Evolutionary conservation across 257 asterid genomes (phyloP).

Genomic region (Scutellaria minor): DNA sequence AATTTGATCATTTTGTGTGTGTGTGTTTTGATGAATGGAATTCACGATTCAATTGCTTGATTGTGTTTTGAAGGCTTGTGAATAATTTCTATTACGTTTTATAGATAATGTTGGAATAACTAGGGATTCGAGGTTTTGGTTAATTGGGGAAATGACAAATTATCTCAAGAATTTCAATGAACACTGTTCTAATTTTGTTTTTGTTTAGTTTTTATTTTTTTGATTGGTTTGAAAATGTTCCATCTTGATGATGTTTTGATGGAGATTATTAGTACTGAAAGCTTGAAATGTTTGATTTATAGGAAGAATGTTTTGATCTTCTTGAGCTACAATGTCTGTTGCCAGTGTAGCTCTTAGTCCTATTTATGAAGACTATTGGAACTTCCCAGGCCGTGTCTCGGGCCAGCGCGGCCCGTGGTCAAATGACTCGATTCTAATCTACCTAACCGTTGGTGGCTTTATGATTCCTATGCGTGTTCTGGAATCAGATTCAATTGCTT

Average conservation of each 20-base stretch:
- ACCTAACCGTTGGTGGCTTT: conserved; percentile 65
- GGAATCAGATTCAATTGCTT: conserved; percentile 78
- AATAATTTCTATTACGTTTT: conserved; percentile 3
- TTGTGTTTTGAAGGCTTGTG: not conserved
- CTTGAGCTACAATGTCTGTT: conserved; percentile 59
- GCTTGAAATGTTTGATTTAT: conserved; percentile 29
- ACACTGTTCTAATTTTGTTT: not conserved
- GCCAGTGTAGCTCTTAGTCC: conserved; percentile 84
- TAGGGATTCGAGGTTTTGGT: conserved; percentile 28
- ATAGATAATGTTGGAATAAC: conserved; percentile 6
- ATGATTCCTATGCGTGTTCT: conserved; percentile 70
- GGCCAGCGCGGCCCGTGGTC: conserved; percentile 45
- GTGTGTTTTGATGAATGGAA: conserved; percentile 21
- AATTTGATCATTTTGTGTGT: conserved; percentile 12
- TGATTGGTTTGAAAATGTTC: conserved; percentile 17
- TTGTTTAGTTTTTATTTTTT: not conserved
- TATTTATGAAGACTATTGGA: conserved; percentile 62
- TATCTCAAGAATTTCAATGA: conserved; percentile 5
- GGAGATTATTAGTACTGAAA: conserved; percentile 21
- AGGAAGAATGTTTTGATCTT: conserved; percentile 43
- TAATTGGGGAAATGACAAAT: conserved; percentile 29
- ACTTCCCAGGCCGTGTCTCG: conserved; percentile 49
- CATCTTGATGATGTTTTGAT: conserved; percentile 26
- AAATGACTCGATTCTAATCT: conserved; percentile 66
- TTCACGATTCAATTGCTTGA: not conserved